A percentile compares a stretch with the other conserved stretches of the same genome.
Evolutionary conservation across 345 rosid genomes (phyloP).

Genomic region (Turnera subulata): DNA sequence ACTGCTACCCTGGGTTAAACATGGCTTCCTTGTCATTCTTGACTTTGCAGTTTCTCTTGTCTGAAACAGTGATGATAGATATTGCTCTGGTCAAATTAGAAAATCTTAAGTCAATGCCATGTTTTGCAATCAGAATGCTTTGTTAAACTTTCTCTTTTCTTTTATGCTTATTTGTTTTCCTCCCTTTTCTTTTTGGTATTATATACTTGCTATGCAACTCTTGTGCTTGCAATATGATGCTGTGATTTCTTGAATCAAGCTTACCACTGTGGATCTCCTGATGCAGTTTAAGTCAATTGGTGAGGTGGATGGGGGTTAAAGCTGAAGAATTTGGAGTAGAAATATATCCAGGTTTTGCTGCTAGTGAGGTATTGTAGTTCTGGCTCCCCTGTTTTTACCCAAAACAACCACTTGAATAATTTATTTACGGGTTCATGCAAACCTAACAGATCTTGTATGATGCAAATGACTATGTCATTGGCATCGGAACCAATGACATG

Average conservation of each 20-base stretch:
- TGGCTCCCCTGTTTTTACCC: conserved; percentile 2
- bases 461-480: conserved; percentile 58
- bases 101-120: too few species aligned
- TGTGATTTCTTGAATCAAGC: not conserved
- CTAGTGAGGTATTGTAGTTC: conserved; percentile 62
- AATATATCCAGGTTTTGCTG: conserved; percentile 96
- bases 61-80: not conserved
- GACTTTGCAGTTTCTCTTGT: not conserved
- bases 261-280: conserved; percentile 9
- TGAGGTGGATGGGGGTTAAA: conserved; percentile 83
- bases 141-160: not conserved
- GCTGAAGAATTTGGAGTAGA: conserved; percentile 95
- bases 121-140: not conserved
- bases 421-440: conserved; percentile 12
- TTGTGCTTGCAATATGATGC: conserved; percentile 1
- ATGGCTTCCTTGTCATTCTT: not conserved
- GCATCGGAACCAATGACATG: conserved; percentile 94
- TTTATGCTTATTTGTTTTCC: too few species aligned
- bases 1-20: too few species aligned
- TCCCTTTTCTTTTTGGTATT: too few species aligned
- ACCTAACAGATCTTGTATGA: conserved; percentile 63
- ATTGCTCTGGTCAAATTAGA: not conserved
- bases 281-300: conserved; percentile 81
- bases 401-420: conserved; percentile 9
- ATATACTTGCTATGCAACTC: not conserved